A percentile compares a stretch with the other conserved stretches of the same genome.
phyloP scores from a whole-genome alignment of 2,329 filamentous ascomycete species.

The Aspergillus japonicus region DNA sequence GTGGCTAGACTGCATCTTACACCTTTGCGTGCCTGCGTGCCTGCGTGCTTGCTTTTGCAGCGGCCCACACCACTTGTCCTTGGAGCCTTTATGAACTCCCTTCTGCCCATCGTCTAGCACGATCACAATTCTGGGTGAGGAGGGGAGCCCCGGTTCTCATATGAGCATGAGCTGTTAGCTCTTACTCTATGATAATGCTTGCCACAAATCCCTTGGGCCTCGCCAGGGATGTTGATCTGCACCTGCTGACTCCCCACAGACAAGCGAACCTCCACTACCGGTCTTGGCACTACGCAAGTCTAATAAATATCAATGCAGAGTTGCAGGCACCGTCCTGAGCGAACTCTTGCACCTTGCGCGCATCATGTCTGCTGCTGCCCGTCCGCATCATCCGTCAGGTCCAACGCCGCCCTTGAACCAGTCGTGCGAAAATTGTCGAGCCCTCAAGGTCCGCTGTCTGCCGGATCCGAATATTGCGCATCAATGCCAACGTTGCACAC shows the following conservation, averaged over 20 bases:
- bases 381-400: neutral
- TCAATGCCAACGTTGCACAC: slow-evolving; percentile 4
- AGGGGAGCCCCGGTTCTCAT: neutral
- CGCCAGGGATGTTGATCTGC: neutral
- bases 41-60: neutral
- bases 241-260: neutral
- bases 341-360: neutral
- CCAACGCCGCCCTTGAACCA: neutral
- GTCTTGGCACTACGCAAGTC: slow-evolving; percentile 7
- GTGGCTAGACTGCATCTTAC: neutral
- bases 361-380: neutral
- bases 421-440: slow-evolving; percentile 6
- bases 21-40: neutral
- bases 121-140: neutral
- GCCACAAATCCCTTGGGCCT: neutral
- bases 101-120: neutral
- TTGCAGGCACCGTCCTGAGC: neutral
- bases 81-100: neutral
- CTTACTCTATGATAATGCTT: neutral
- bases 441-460: slow-evolving; percentile 5
- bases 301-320: slow-evolving; percentile 1
- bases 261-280: neutral
- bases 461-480: neutral
- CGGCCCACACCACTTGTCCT: neutral
- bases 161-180: neutral